Conservation (phyloP, 495 filamentous ascomycete species). For the Penicillium atrosanguineum region DNA sequence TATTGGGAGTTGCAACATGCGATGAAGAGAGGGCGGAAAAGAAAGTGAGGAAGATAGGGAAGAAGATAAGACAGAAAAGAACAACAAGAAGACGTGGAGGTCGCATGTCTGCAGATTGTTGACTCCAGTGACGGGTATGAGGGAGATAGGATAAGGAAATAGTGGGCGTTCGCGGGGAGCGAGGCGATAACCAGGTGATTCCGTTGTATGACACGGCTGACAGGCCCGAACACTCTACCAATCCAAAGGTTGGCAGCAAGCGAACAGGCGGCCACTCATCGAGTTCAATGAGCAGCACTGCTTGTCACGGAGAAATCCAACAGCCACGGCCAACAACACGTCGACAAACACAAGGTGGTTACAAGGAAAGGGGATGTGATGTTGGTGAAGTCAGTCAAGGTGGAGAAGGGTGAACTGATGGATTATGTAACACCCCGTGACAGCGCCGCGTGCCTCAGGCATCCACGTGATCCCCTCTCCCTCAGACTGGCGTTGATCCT, state of each 20-base stretch:
- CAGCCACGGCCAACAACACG: constrained; percentile 3
- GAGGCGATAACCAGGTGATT: constrained; percentile 14
- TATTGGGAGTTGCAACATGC: constrained; percentile 38
- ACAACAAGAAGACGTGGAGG: constrained; percentile 52
- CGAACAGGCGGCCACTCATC: constrained; percentile 36
- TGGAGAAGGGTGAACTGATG: constrained; percentile 23
- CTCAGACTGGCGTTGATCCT: neutral
- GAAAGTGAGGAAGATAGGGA: constrained; percentile 52
- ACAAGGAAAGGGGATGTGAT: constrained; percentile 15
- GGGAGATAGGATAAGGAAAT: neutral
- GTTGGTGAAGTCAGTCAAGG: constrained; percentile 10
- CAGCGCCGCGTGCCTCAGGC: constrained; percentile 18
- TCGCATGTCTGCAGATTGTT: constrained; percentile 45
- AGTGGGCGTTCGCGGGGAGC: constrained; percentile 7
- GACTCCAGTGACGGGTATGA: neutral
- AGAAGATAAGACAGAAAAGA: constrained; percentile 52
- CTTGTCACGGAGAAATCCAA: constrained; percentile 17
- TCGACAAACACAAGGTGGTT: constrained; percentile 10
- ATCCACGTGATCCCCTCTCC: neutral
- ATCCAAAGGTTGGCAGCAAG: constrained; percentile 37
- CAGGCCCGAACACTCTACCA: constrained; percentile 27
- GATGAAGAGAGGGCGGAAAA: constrained; percentile 47
- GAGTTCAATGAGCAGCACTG: constrained; percentile 32
- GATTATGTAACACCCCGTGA: constrained; percentile 24
- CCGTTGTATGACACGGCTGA: constrained; percentile 27